Evolutionary conservation across 73 alveolate genomes (phyloP).

Genomic region (Tetrahymena elliotti): DNA sequence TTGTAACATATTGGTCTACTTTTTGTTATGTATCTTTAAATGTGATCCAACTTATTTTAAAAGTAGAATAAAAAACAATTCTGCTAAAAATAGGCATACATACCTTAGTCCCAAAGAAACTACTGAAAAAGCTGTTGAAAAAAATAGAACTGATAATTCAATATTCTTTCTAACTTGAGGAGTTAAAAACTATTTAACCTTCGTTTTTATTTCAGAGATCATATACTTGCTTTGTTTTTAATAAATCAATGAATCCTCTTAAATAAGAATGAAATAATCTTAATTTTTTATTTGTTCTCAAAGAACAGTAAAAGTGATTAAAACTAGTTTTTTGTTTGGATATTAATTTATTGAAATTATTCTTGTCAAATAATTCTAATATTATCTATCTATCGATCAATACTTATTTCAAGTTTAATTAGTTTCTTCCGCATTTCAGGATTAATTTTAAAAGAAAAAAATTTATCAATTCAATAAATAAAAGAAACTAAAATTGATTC

Average conservation of each 20-base stretch:
- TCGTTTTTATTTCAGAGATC: background rate
- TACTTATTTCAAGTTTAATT: too few species aligned
- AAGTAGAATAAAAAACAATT: background rate
- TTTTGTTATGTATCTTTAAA: background rate
- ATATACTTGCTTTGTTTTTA: background rate
- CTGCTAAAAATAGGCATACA: background rate
- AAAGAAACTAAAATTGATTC: too few species aligned
- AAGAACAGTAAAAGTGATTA: too few species aligned
- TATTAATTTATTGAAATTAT: too few species aligned
- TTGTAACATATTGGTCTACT: background rate
- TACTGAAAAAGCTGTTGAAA: background rate
- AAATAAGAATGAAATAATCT: background rate
- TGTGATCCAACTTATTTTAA: background rate
- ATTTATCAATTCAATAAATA: too few species aligned
- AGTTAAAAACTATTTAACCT: background rate
- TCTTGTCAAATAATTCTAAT: too few species aligned
- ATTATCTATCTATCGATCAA: too few species aligned
- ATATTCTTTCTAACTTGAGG: background rate
- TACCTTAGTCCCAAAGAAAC: background rate
- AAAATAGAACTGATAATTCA: background rate
- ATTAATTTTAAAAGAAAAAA: too few species aligned
- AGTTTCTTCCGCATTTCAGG: too few species aligned
- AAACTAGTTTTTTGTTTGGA: too few species aligned
- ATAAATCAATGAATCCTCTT: too few species aligned
- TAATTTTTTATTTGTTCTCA: background rate